Base-by-base conservation (phyloP, 2,329 filamentous ascomycete genomes). In the Cyanodermella asteris region DNA sequence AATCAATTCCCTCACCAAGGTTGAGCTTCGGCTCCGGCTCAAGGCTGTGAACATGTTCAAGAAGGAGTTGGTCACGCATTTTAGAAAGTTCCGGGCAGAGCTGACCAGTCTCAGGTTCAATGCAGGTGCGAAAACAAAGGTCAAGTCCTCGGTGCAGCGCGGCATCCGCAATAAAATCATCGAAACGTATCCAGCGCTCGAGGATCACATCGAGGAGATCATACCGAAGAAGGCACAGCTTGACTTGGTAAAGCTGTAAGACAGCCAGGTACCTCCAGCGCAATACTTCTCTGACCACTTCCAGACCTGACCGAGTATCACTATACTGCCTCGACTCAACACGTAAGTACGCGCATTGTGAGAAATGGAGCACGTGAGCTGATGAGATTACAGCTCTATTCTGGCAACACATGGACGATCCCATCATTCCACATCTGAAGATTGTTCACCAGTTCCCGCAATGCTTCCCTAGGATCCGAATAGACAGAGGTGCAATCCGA, bases 31-130 rank as follows among this genome's bases (percentile, higher is more conserved):
- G n/a, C n/a, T n/a, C n/a, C n/a, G n/a, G n/a, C n/a, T n/a, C n/a
- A n/a, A n/a, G n/a, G n/a, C n/a, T n/a, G n/a, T n/a, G n/a, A 67
- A 43, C 34, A 91, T 91, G 80, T 91, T 91, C 49, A 91, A 91
- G 47, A 91, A 87, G 61, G 78, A 90, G 80, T 87, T 51, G 44
- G 64, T 53, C 14, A 13, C 6, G 16, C 15, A 15, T 16, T 18
- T n/a, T 12, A 9, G 5, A 8, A 9, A 14, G 9, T 6, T 11
- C 6, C 13, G 8, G 16, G 14, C 15, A n/a, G 17, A 14, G 18
- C 22, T 26, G 24, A 31, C 7, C 23, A 9, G 18, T 36, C 44
- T 35, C 42, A 84, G 76, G 37, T 70, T 91, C 47, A 57, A 69
- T 40, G 55, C 72, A 14, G 68, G 74, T 36, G 72, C 77, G 28